These are phyloP conservation scores for Salix exigua DNA, from an alignment of 345 rosid genomes.

Conservation along the genomic window DNA sequence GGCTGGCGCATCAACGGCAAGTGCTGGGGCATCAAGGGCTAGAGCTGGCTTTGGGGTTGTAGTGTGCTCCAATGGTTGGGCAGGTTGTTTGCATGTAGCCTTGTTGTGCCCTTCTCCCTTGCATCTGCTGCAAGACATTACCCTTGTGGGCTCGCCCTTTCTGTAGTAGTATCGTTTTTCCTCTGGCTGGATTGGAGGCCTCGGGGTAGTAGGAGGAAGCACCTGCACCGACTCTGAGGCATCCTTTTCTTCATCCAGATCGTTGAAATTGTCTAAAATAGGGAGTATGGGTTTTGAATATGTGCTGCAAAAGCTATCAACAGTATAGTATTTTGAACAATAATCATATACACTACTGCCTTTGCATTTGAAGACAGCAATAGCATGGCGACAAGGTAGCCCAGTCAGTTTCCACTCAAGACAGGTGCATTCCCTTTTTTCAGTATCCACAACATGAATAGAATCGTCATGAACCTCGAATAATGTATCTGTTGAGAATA, in stretches of 20 bases:
- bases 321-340: conserved; percentile 59
- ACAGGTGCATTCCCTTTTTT: conserved; percentile 66
- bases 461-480: conserved; percentile 81
- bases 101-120: conserved; percentile 83
- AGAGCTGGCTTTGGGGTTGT: not conserved
- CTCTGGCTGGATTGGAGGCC: conserved; percentile 44
- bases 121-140: conserved; percentile 67
- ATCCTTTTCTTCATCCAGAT: conserved; percentile 28
- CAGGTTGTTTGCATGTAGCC: conserved; percentile 63
- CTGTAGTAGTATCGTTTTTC: conserved; percentile 38
- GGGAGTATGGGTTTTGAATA: conserved; percentile 52
- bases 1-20: not conserved
- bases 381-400: conserved; percentile 77
- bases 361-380: conserved; percentile 64
- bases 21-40: not conserved
- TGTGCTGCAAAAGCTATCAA: conserved; percentile 47
- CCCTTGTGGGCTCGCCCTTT: conserved; percentile 44
- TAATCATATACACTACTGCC: conserved; percentile 50
- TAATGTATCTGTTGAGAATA: conserved; percentile 73
- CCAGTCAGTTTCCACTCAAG: conserved; percentile 63
- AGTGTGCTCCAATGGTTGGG: not conserved
- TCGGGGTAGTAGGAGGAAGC: conserved; percentile 53
- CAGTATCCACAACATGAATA: conserved; percentile 65
- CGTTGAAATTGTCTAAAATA: conserved; percentile 20
- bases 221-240: conserved; percentile 33